These are phyloP conservation scores for Aspergillus neotritici DNA, from an alignment of 2,329 filamentous ascomycete genomes.

Conservation along the genomic window DNA sequence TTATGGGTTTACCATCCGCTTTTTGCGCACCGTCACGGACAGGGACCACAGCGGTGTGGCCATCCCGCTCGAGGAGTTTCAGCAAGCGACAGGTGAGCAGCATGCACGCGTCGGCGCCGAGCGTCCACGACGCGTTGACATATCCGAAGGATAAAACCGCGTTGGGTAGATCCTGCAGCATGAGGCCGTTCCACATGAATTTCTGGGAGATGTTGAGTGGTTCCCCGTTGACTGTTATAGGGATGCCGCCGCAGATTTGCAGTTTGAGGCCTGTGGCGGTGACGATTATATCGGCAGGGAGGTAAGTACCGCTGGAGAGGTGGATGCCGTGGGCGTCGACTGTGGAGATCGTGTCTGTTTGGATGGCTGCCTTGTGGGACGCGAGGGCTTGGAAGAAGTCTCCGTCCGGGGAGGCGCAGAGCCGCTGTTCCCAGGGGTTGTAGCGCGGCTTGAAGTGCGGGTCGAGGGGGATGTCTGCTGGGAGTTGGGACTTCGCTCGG, in stretches of 20 bases:
- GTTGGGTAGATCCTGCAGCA: slow-evolving; percentile 7
- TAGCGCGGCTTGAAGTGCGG: slow-evolving; percentile 62
- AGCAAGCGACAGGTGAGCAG: slow-evolving; percentile 19
- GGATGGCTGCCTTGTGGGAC: slow-evolving; percentile 48
- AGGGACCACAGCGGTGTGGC: background rate
- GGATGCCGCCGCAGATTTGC: slow-evolving; percentile 18
- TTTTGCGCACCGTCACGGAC: no score
- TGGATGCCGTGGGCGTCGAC: slow-evolving; percentile 47
- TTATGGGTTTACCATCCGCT: no score
- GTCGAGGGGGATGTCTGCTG: slow-evolving; percentile 50
- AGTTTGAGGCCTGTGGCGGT: slow-evolving; percentile 29
- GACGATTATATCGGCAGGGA: slow-evolving; percentile 14
- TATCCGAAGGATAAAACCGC: slow-evolving; percentile 23
- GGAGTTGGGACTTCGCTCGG: slow-evolving; percentile 48
- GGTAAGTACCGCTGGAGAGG: slow-evolving; percentile 22
- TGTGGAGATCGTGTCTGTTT: slow-evolving; percentile 50
- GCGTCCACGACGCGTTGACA: slow-evolving; percentile 25
- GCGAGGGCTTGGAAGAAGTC: slow-evolving; percentile 54
- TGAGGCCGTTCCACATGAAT: slow-evolving; percentile 23
- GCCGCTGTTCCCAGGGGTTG: slow-evolving; percentile 65
- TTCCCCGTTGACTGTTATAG: slow-evolving; percentile 21
- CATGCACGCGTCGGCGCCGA: slow-evolving; percentile 27
- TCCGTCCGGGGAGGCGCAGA: slow-evolving; percentile 62
- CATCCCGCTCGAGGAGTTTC: slow-evolving; percentile 9
- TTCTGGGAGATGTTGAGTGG: slow-evolving; percentile 17